Base-by-base conservation (phyloP, 192 early-diverging fungal genomes). In the Obelidium mucronatum region DNA sequence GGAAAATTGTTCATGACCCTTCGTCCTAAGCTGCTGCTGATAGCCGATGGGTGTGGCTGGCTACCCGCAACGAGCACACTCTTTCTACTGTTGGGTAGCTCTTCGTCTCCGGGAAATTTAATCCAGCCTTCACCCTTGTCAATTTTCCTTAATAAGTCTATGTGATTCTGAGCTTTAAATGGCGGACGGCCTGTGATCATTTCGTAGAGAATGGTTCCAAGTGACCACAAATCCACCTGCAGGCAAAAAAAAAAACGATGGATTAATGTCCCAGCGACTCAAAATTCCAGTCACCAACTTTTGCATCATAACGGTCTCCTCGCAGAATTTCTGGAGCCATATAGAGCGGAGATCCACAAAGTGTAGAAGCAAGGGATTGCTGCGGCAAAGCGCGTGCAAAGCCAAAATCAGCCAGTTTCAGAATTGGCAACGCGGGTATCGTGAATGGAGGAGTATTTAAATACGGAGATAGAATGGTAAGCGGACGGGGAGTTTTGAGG, bases 401-500 rank as follows among this genome's bases (percentile, higher is more conserved):
- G 13, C 98, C 98, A 83, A 99, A 99, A 79, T 99, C 98, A 24
- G 95, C 98, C 15, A 99, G 88, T 74, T 98, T 97, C 15, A 99
- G 83, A 33, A 83, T 82, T 19, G 97, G 97, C 28, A 94, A 74
- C 6, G 87, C 83, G 56, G 88, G 84, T 31, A 78, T 83, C 59
- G 62, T 74, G 26, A 69, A 55, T 11, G 80, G 59, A 13, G 70
- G 74, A n/a, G 63, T 68, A 36, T 83, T 73, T 42, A 68, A 19
- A 31, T 56, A 77, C 34, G 78, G 68, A 24, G 77, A 81, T 68
- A 78, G 83, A 80, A 78, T 85, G 66, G 34, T 83, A 78, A 78
- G 80, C 3, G 19, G 59, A 42, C 64, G 88, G 84, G 73, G 64
- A 39, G 30, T 40, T n/a, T 11, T 67, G 75, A 26, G 83, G 78